Conservation (phyloP, 441 rosid species). For the Adansonia gregorii region DNA sequence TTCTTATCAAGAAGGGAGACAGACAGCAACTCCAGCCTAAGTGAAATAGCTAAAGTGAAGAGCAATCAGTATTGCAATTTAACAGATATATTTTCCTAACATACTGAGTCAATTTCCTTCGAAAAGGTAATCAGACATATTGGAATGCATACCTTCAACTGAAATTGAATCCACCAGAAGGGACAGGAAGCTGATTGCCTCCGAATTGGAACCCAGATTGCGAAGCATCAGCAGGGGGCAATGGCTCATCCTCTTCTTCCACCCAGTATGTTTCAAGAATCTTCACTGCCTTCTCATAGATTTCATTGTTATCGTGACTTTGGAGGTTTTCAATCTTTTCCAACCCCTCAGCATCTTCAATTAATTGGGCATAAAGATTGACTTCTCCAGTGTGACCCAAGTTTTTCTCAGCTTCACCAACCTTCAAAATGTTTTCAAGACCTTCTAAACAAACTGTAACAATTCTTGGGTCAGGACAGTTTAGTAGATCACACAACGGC, state of each 20-base stretch:
- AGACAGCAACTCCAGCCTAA: neutral
- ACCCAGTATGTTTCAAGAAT: slow-evolving; percentile 54
- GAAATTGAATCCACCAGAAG: slow-evolving; percentile 58
- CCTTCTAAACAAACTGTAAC: slow-evolving; percentile 54
- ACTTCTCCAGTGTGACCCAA: slow-evolving; percentile 40
- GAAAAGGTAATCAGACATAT: neutral
- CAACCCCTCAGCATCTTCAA: slow-evolving; percentile 61
- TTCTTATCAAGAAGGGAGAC: neutral
- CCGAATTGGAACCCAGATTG: slow-evolving; percentile 52
- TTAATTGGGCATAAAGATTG: slow-evolving; percentile 46
- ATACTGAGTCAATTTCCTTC: neutral
- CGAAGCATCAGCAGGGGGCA: slow-evolving; percentile 37
- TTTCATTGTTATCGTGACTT: slow-evolving; percentile 51
- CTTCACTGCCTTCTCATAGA: slow-evolving; percentile 53
- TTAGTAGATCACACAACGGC: slow-evolving; percentile 61
- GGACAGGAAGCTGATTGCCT: slow-evolving; percentile 42
- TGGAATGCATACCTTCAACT: slow-evolving; percentile 42
- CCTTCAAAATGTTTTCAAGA: slow-evolving; percentile 60
- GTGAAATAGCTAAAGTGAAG: neutral
- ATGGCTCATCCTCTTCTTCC: slow-evolving; percentile 45
- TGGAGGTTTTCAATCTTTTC: slow-evolving; percentile 65
- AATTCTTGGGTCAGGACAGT: slow-evolving; percentile 57
- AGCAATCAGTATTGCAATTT: neutral
- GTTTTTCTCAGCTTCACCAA: slow-evolving; percentile 53
- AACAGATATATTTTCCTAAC: neutral